Evolutionary conservation across 768 basidiomycete genomes (phyloP).

Genomic region (Punctularia strigosozonata): DNA sequence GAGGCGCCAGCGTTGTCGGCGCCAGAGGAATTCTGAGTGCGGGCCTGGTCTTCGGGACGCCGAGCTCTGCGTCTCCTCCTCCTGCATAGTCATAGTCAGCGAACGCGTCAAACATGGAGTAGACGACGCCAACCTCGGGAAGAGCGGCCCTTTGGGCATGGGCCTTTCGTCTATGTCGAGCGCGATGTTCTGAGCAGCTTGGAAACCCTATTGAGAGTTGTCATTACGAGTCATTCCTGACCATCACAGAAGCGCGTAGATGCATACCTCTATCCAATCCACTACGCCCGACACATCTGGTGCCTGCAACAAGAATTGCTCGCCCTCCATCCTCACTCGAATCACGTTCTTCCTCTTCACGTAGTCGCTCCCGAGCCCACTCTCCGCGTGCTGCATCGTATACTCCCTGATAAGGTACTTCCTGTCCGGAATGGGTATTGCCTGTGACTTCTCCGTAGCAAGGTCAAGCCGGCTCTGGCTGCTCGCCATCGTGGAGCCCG

Average conservation of each 20-base stretch:
- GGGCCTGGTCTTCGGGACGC: too few species aligned
- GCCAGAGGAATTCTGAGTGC: too few species aligned
- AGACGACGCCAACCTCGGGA: constrained; percentile 61
- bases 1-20: too few species aligned
- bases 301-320: constrained; percentile 93
- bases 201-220: constrained; percentile 49
- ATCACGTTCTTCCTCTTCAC: constrained; percentile 90
- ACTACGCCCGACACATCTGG: constrained; percentile 76
- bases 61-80: too few species aligned
- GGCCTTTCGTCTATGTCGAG: constrained; percentile 84
- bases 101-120: too few species aligned
- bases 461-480: too few species aligned
- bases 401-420: constrained; percentile 57
- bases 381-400: constrained; percentile 83
- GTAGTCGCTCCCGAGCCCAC: constrained; percentile 93
- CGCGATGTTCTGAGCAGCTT: constrained; percentile 85
- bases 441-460: constrained; percentile 1
- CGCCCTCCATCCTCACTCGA: constrained; percentile 81
- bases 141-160: constrained; percentile 86
- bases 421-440: constrained; percentile 28
- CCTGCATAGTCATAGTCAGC: too few species aligned
- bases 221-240: constrained; percentile 3
- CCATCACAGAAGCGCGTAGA: background rate
- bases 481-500: background rate
- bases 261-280: constrained; percentile 85